Conservation (phyloP, 345 rosid genomes). For the Pistacia integerrima region DNA sequence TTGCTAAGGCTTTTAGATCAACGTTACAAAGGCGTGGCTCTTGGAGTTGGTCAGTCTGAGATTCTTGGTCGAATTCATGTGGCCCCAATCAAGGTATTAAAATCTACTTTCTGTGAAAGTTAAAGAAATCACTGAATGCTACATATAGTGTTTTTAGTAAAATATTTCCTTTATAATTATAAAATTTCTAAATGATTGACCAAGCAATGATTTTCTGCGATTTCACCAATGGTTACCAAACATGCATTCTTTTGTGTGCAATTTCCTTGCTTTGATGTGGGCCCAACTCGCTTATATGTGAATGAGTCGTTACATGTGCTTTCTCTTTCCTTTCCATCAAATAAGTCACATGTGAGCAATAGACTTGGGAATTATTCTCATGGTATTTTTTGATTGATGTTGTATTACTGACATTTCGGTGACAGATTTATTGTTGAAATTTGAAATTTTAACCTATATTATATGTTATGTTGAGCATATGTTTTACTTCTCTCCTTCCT, state of each 20-base stretch:
- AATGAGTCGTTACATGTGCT: not conserved
- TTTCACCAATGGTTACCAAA: not conserved
- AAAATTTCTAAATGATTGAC: slow-evolving; percentile 1
- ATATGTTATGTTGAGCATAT: slow-evolving; percentile 1
- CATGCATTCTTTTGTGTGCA: not conserved
- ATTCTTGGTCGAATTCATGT: slow-evolving; percentile 96
- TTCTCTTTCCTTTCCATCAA: not conserved
- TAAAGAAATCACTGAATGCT: not conserved
- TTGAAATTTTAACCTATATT: slow-evolving; percentile 8
- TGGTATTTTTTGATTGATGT: not conserved
- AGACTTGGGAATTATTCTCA: not conserved
- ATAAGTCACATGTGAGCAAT: not conserved
- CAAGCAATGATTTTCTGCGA: not conserved
- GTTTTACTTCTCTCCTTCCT: slow-evolving; percentile 10
- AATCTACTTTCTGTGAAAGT: slow-evolving; percentile 3
- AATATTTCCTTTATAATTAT: not conserved
- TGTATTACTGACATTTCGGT: not conserved
- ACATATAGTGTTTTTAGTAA: not conserved
- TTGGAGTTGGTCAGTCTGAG: slow-evolving; percentile 99
- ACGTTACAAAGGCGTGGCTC: slow-evolving; percentile 94
- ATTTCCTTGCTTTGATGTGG: not conserved
- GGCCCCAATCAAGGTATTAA: slow-evolving; percentile 86
- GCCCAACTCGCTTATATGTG: not conserved
- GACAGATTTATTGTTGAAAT: not conserved
- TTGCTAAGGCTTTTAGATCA: slow-evolving; percentile 91